Conservation (phyloP, 306 rosid genomes). For the Medicago arabica region DNA sequence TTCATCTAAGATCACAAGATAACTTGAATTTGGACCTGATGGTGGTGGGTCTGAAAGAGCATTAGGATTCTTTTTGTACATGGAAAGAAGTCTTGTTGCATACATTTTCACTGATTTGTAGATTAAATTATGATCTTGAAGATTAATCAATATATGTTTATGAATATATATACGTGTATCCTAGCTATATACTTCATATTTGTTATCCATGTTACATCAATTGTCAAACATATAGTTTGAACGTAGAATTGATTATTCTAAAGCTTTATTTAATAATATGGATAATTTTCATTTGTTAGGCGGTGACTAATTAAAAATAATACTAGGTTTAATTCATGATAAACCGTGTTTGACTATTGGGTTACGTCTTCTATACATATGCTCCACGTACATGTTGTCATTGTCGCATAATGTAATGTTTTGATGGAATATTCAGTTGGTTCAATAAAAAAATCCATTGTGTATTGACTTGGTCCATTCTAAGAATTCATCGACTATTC, state of each 20-base stretch:
- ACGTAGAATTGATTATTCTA: too few species aligned
- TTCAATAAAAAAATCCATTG: neutral
- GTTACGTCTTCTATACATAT: neutral
- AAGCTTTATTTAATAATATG: too few species aligned
- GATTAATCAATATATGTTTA: too few species aligned
- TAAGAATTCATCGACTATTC: too few species aligned
- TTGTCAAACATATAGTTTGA: too few species aligned
- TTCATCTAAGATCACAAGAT: constrained; percentile 49
- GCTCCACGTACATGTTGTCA: neutral
- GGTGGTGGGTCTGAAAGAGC: constrained; percentile 42
- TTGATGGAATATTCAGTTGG: neutral
- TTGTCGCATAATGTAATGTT: neutral
- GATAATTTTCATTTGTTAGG: neutral
- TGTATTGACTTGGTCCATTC: too few species aligned
- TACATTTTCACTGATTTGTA: constrained; percentile 31
- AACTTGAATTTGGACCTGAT: constrained; percentile 47
- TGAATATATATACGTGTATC: too few species aligned
- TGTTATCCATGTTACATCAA: neutral
- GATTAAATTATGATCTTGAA: neutral
- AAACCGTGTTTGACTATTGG: neutral
- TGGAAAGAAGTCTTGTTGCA: constrained; percentile 49
- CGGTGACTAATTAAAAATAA: too few species aligned
- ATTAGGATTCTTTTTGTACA: constrained; percentile 38
- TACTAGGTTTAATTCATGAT: constrained; percentile 1
- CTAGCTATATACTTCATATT: neutral